Evolutionary conservation across 176 grass and related monocot genomes (phyloP), one percentile per base, ranked within the genome.

Genomic region (Zea mays): DNA sequence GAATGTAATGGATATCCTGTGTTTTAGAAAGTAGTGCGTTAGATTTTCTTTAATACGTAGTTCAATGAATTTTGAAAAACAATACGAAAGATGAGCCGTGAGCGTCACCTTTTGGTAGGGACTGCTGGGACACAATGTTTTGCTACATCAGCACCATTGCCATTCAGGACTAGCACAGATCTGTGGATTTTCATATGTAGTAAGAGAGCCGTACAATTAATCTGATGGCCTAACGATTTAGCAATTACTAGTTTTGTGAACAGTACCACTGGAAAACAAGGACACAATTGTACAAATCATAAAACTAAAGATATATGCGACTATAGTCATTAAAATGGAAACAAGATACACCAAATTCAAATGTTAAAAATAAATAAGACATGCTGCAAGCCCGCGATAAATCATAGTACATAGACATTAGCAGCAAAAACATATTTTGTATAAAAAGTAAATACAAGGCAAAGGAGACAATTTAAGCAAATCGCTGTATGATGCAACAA

Each of bases 1-100:
- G 74, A 97, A 97, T 69, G 93, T 97, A 38, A 97, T 93, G 4
- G 89, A 97, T 75, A 97, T 93, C 87, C 93, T 97, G 88, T 62
- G 55, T 87, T 82, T 85, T 34, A 42, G 65, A 20, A 54, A 74
- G 48, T 46, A 70, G 10, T 37, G 45, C 15, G 54, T 81, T 44
- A 79, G 64, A 85, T 42, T 74, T 76, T 72, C 70, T 76, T 72
- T 5, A 64, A 82, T 65, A 35, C 72, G 35, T 15, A 75, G 71
- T 54, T 37, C 27, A 78, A 79, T 42, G 8, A 57, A 14, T 54
- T 64, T 34, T 45, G 39, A 63, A 73, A 77, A 82, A 86, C 4
- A 72, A 62, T 37, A 62, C 13, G 76, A 63, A 5, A 67, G 37
- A 83, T 21, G 72, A 27, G 27, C 27, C 27, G 27, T 27, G 27